phyloP scores from a whole-genome alignment of 345 rosid species.

The Pseudoturritis turrita region DNA sequence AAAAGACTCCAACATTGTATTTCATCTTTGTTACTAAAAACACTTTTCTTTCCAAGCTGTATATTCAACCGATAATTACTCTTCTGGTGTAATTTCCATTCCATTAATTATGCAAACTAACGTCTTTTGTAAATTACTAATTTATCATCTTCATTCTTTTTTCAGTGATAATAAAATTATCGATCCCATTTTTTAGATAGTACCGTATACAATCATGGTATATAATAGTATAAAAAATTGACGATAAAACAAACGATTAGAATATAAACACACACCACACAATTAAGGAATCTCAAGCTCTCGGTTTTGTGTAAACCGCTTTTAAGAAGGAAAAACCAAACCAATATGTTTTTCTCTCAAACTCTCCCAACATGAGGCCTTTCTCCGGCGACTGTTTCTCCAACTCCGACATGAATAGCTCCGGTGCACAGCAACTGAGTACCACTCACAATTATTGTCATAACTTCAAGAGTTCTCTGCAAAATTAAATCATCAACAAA shows the following conservation, averaged over 20 bases:
- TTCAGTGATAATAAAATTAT: neutral
- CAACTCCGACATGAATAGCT: slow-evolving; percentile 52
- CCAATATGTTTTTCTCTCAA: slow-evolving; percentile 24
- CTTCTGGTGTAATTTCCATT: no score
- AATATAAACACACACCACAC: slow-evolving; percentile 12
- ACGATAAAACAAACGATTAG: neutral
- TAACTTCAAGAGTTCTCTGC: slow-evolving; percentile 76
- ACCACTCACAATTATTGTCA: slow-evolving; percentile 58
- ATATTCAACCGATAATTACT: no score
- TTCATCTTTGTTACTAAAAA: no score
- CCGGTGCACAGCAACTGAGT: slow-evolving; percentile 69
- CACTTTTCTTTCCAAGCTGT: no score
- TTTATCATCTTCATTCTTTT: neutral
- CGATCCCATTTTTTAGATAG: neutral
- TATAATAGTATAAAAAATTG: neutral
- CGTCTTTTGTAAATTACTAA: neutral
- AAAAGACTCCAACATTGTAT: no score
- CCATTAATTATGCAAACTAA: no score
- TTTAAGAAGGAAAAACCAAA: neutral
- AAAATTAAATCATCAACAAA: neutral
- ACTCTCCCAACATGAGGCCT: slow-evolving; percentile 24
- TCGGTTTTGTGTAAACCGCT: slow-evolving; percentile 1
- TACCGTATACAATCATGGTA: neutral
- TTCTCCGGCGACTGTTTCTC: slow-evolving; percentile 19
- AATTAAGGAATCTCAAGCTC: neutral